Evolutionary conservation across 2,329 filamentous ascomycete species (phyloP).

Genomic region (Neophaeococcomyces mojaviensis): DNA sequence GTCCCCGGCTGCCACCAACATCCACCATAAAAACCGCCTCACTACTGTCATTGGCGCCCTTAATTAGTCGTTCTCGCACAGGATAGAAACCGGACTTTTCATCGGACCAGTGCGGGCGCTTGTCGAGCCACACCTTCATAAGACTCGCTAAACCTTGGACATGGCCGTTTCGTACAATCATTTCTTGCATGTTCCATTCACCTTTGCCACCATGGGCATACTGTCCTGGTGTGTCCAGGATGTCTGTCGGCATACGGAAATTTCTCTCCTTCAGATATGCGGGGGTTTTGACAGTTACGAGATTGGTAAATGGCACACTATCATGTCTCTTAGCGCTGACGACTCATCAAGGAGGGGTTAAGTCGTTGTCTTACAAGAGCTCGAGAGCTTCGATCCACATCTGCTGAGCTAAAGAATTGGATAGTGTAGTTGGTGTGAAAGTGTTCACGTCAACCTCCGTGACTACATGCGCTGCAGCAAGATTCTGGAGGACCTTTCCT

Average conservation of each 20-base stretch:
- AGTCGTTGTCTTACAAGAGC: conserved; percentile 1
- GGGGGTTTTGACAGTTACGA: conserved; percentile 15
- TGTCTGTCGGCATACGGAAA: conserved; percentile 8
- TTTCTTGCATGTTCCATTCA: conserved; percentile 16
- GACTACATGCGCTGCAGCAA: conserved; percentile 18
- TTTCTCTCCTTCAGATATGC: conserved; percentile 16
- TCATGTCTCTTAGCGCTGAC: conserved; percentile 4
- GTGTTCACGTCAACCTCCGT: conserved; percentile 16
- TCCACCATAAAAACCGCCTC: conserved; percentile 26
- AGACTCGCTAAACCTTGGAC: conserved; percentile 19
- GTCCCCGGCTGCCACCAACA: conserved; percentile 23
- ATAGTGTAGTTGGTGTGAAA: conserved; percentile 20
- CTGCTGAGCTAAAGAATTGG: conserved; percentile 19
- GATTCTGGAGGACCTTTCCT: conserved; percentile 18
- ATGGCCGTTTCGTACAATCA: conserved; percentile 14
- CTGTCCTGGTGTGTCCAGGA: conserved; percentile 19
- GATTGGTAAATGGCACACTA: conserved; percentile 4
- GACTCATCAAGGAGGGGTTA: conserved; percentile 6
- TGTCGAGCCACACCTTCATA: conserved; percentile 24
- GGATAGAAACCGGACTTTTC: conserved; percentile 25
- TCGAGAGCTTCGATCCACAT: conserved; percentile 17
- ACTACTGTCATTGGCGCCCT: conserved; percentile 13
- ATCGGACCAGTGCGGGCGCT: conserved; percentile 28
- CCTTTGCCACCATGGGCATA: conserved; percentile 14
- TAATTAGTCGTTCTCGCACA: conserved; percentile 19